Conservation (phyloP, 2,329 filamentous ascomycete species). For the Aaosphaeria pasadenensis region DNA sequence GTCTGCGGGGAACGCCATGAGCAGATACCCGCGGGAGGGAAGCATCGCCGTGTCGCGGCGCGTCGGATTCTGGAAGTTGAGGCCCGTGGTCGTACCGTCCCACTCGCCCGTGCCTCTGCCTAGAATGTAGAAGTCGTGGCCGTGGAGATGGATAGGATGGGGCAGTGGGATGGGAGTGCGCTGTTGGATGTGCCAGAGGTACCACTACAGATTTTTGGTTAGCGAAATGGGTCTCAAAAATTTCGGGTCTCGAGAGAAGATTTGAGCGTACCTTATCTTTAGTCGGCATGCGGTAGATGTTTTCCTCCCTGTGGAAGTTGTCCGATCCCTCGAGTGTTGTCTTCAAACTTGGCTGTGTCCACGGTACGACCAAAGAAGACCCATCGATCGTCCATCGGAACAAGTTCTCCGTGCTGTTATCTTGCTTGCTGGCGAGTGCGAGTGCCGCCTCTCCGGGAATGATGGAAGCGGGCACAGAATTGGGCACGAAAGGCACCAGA, state of each 20-base stretch:
- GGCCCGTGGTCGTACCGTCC: constrained; percentile 25
- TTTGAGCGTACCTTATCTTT: constrained; percentile 8
- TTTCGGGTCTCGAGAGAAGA: not conserved
- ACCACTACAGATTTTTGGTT: constrained; percentile 30
- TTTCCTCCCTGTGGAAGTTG: constrained; percentile 21
- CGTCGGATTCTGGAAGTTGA: constrained; percentile 38
- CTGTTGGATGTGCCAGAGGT: constrained; percentile 48
- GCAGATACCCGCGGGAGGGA: constrained; percentile 41
- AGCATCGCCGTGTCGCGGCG: constrained; percentile 39
- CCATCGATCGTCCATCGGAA: constrained; percentile 45
- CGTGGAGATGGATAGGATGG: constrained; percentile 41
- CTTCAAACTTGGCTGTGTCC: constrained; percentile 43
- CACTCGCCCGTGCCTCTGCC: constrained; percentile 34
- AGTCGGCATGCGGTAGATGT: constrained; percentile 25
- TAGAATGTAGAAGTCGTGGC: constrained; percentile 44
- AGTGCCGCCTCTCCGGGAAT: constrained; percentile 29
- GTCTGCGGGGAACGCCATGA: constrained; percentile 52
- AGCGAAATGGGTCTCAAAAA: not conserved
- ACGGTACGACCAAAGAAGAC: constrained; percentile 38
- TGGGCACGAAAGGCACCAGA: constrained; percentile 40
- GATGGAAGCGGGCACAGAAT: constrained; percentile 34
- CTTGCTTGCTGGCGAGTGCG: constrained; percentile 24
- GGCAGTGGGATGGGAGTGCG: constrained; percentile 33
- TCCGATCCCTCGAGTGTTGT: constrained; percentile 38
- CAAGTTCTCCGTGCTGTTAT: constrained; percentile 32